Conservation (phyloP, 225 moss, liverwort and hornwort species). For the Sphagnum contortum region DNA sequence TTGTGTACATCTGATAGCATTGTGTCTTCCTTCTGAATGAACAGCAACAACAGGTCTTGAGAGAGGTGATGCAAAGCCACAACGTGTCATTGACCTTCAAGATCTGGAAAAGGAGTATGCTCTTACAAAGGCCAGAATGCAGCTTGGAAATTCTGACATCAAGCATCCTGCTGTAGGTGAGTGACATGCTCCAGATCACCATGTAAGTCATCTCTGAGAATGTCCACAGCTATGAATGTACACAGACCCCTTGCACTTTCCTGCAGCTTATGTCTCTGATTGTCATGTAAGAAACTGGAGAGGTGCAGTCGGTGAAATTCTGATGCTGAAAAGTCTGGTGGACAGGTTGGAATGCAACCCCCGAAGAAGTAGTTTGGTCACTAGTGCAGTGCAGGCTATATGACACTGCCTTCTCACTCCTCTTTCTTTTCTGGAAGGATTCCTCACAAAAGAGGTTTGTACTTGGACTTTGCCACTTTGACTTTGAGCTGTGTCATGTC, state of each 20-base stretch:
- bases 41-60: constrained; percentile 27
- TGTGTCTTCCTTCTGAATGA: constrained; percentile 2
- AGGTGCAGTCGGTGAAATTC: too few species aligned
- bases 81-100: constrained; percentile 53
- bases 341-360: constrained; percentile 44
- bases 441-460: constrained; percentile 59
- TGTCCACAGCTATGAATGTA: too few species aligned
- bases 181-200: neutral
- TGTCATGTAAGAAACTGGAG: too few species aligned
- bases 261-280: too few species aligned
- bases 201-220: too few species aligned
- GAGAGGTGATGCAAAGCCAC: constrained; percentile 27
- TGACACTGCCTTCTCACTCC: constrained; percentile 82
- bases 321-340: too few species aligned
- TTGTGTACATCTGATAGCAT: neutral
- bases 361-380: constrained; percentile 73
- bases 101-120: constrained; percentile 92
- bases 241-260: too few species aligned
- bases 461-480: constrained; percentile 1
- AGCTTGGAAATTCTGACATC: constrained; percentile 67
- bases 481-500: too few species aligned
- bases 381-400: constrained; percentile 74
- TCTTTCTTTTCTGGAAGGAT: constrained; percentile 97
- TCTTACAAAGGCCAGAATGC: constrained; percentile 77
- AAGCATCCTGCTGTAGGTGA: constrained; percentile 61